Conservation (phyloP, 306 rosid species). For the Prunus davidiana region DNA sequence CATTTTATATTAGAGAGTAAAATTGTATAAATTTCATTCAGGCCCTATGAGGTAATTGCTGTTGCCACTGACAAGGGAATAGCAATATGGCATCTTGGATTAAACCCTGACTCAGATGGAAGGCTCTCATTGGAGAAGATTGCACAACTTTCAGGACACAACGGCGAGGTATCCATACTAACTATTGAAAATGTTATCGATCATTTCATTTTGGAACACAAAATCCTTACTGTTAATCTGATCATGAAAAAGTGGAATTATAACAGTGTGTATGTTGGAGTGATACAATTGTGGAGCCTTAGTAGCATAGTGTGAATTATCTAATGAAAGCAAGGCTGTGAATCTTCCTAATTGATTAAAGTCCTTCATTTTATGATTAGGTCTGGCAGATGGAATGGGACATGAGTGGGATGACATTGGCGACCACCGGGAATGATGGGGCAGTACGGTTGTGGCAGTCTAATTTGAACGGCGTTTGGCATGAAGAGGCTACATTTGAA, state of each 20-base stretch:
- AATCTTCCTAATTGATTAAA: background rate
- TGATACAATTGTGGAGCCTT: background rate
- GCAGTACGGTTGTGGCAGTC: constrained; percentile 84
- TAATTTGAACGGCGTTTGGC: constrained; percentile 82
- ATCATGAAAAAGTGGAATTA: background rate
- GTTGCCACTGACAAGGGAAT: constrained; percentile 74
- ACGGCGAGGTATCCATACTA: constrained; percentile 57
- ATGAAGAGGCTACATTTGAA: constrained; percentile 75
- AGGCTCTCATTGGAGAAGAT: constrained; percentile 74
- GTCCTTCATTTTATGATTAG: constrained; percentile 35
- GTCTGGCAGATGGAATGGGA: constrained; percentile 98
- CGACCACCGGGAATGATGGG: constrained; percentile 77
- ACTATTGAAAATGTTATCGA: background rate
- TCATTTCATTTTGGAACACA: background rate
- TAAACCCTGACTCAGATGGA: constrained; percentile 65
- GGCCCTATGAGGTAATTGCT: constrained; percentile 77
- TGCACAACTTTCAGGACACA: constrained; percentile 64
- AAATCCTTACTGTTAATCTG: too few relatives aligned
- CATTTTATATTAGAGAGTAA: background rate
- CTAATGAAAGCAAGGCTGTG: background rate
- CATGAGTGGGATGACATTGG: constrained; percentile 97
- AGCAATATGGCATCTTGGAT: constrained; percentile 83
- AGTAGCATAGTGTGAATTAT: background rate
- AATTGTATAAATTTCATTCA: constrained; percentile 29
- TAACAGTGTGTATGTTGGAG: background rate